Base-by-base conservation (phyloP, 2,329 filamentous ascomycete genomes). In the Fusarium ramigenum region DNA sequence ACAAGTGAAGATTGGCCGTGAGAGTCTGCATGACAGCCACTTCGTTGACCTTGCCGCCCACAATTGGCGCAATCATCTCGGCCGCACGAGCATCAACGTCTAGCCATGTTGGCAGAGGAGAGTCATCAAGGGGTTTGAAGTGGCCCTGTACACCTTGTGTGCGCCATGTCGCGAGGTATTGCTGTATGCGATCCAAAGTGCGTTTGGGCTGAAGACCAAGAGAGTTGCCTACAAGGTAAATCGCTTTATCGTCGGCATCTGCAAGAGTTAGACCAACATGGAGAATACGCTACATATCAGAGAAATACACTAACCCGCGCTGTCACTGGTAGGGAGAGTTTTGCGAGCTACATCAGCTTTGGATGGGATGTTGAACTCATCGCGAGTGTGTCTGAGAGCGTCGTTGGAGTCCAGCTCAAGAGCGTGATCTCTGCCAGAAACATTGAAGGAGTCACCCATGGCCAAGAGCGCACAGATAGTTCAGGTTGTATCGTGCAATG, bases 141-240 rank as follows among this genome's bases (percentile, higher is more conserved):
- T 97, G 94, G 4, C 93, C 94, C 57, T 92, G 90, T 19, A 97
- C 94, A 28, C 91, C 94, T 75, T 95, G 92, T 1, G 90, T 91
- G 4, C 91, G 91, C 94, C 94, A 97, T 15, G 93, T 93, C 53
- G 91, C 87, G 6, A 96, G 87, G 76, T 95, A 93, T 32, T 89
- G 87, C 61, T 90, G 85, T 69, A 96, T 85, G 53, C 87, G 85
- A 4, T 89, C 90, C 34, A 86, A 86, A n/a, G 80, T 82, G 60
- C 80, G 79, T 64, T 87, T 88, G 46, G 94, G 93, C 79, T 96
- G 94, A 19, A 95, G 87, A 46, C 94, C 94, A 4, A 97, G 87
- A 0, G 93, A 96, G 83, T 97, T 96, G 62, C 94, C 94, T 73
- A 93, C 95, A 60, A 97, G 89, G 80, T 97, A 97, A 60, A 93